A percentile compares a stretch with the other conserved stretches of the same genome.
Conservation (phyloP, 495 filamentous ascomycete species). For the Wilcoxina mikolae region DNA sequence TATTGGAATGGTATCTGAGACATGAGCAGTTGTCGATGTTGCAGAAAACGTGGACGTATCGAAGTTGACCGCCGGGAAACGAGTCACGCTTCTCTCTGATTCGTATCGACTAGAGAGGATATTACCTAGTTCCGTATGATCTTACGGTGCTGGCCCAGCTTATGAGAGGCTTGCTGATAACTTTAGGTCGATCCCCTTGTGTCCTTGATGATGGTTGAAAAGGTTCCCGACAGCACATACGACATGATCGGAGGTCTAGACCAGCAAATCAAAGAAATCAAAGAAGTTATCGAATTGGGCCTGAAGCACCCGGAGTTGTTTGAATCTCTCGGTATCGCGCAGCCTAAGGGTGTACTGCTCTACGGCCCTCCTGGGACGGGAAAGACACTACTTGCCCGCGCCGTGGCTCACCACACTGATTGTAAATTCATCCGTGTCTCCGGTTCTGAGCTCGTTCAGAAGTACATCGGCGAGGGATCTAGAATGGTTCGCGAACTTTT, state of each 20-base stretch:
- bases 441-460: conserved; percentile 92
- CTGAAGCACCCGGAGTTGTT: conserved; percentile 97
- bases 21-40: conserved; percentile 73
- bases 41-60: conserved; percentile 84
- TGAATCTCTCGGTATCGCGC: conserved; percentile 94
- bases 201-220: conserved; percentile 99
- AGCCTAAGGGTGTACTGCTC: conserved; percentile 91
- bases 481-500: conserved; percentile 98
- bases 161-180: conserved; percentile 3
- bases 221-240: conserved; percentile 98
- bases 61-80: conserved; percentile 95
- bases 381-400: conserved; percentile 89
- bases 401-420: conserved; percentile 94
- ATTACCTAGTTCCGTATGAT: conserved; percentile 54
- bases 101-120: conserved; percentile 97
- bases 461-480: conserved; percentile 96
- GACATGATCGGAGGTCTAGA: conserved; percentile 99
- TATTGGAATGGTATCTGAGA: not conserved
- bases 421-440: conserved; percentile 98
- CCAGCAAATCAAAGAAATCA: conserved; percentile 99
- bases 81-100: conserved; percentile 88
- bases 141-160: not conserved
- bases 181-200: conserved; percentile 90
- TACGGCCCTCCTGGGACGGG: conserved; percentile 96
- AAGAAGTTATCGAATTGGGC: conserved; percentile 97